Conservation (phyloP, 768 basidiomycete species). For the Termitomyces sp. region DNA sequence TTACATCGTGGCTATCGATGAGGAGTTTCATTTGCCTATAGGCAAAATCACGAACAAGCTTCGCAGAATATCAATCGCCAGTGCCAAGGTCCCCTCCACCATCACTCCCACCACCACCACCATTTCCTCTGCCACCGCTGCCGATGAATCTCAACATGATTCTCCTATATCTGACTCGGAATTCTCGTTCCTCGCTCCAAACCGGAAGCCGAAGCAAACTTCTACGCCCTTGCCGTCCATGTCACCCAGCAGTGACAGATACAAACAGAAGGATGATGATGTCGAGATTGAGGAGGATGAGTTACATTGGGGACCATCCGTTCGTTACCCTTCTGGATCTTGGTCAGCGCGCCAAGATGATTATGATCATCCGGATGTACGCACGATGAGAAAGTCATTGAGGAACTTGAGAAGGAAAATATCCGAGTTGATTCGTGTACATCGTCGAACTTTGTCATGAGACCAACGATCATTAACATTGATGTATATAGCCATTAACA, state of each 20-base stretch:
- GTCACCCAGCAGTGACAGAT: no score
- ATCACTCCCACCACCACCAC: not conserved
- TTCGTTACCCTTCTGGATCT: slow-evolving; percentile 11
- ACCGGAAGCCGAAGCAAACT: not conserved
- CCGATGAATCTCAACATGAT: not conserved
- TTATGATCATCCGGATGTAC: no score
- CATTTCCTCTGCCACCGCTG: not conserved
- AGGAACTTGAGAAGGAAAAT: slow-evolving; percentile 14
- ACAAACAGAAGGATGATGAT: no score
- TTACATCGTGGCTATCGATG: slow-evolving; percentile 3
- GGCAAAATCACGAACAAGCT: not conserved
- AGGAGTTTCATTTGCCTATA: slow-evolving; percentile 1
- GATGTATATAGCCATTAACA: no score
- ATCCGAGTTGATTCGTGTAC: no score
- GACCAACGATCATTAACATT: no score
- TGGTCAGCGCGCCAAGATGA: not conserved
- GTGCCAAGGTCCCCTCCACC: not conserved
- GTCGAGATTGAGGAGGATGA: not conserved
- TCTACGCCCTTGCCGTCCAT: no score
- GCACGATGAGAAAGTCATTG: not conserved
- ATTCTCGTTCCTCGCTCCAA: not conserved
- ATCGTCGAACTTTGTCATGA: no score
- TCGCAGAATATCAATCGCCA: not conserved
- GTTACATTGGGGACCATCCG: not conserved
- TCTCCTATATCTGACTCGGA: not conserved